Percentiles rank a stretch among this genome's conserved stretches.
These are phyloP conservation scores for Plasmodiophora brassicae DNA, from an alignment of 208 protist genomes.

Conservation along the genomic window DNA sequence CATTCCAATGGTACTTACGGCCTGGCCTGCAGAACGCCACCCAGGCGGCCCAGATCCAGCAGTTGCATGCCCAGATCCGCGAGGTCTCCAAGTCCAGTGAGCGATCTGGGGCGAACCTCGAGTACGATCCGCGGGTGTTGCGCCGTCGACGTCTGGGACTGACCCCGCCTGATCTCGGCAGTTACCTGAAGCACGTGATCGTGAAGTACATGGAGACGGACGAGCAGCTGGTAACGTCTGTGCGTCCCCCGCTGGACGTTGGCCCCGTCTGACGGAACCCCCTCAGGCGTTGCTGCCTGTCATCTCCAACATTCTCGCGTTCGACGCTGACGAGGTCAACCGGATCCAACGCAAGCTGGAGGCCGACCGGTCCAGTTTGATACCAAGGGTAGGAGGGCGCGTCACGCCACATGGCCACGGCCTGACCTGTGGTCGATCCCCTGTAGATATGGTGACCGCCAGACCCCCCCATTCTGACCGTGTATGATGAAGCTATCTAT, in stretches of 20 bases:
- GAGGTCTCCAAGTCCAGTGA: background rate
- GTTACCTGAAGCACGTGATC: conserved; percentile 11
- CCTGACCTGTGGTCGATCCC: background rate
- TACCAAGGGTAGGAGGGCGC: background rate
- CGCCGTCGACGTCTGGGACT: background rate
- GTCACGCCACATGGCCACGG: no score
- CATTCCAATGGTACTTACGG: background rate
- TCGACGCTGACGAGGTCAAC: background rate
- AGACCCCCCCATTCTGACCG: no score
- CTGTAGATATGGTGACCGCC: background rate
- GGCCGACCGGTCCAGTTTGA: background rate
- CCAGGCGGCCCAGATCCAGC: background rate
- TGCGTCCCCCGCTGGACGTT: no score
- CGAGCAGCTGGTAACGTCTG: background rate
- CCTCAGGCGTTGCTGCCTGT: conserved; percentile 2
- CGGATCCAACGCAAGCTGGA: background rate
- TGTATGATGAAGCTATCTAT: no score
- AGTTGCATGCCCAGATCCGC: background rate
- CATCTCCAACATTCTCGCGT: conserved; percentile 9
- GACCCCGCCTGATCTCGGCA: no score
- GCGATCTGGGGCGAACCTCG: background rate
- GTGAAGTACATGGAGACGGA: conserved; percentile 24
- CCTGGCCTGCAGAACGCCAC: background rate
- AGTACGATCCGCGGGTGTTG: background rate
- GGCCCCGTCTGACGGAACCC: no score